These are phyloP conservation scores for Naganishia vaughanmartiniae DNA, from an alignment of 768 basidiomycete genomes.

Conservation along the genomic window DNA sequence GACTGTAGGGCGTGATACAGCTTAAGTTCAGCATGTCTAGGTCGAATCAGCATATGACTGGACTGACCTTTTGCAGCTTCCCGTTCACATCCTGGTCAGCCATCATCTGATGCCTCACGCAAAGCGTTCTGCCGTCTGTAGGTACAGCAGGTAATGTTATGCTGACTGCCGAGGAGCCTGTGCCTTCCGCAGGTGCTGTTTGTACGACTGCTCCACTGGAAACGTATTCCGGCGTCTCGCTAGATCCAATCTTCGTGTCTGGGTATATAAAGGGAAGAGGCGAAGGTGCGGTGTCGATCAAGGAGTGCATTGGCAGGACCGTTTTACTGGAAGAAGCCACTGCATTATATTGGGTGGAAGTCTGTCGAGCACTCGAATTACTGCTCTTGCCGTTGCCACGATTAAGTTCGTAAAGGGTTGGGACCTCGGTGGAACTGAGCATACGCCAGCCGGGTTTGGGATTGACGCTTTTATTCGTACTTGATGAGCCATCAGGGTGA, in stretches of 20 bases:
- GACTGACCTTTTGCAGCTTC: conserved; percentile 78
- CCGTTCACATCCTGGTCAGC: conserved; percentile 91
- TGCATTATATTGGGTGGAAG: conserved; percentile 1
- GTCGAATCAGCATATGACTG: conserved; percentile 3
- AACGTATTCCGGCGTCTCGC: conserved; percentile 3
- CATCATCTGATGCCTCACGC: conserved; percentile 91
- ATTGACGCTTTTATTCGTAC: conserved; percentile 1
- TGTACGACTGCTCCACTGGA: conserved; percentile 1
- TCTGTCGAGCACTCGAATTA: not conserved
- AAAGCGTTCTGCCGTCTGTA: conserved; percentile 64
- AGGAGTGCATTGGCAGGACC: conserved; percentile 13
- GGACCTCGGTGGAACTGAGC: conserved; percentile 12
- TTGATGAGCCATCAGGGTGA: not conserved
- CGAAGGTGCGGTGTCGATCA: conserved; percentile 7
- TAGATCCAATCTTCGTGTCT: not conserved
- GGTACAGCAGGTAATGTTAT: conserved; percentile 1
- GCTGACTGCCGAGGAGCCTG: not conserved
- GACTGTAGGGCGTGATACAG: conserved; percentile 59
- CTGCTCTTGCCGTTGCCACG: conserved; percentile 5
- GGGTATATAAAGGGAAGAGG: not conserved
- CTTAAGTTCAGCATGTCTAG: conserved; percentile 2
- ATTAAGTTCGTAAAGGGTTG: not conserved
- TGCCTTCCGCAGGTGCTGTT: not conserved
- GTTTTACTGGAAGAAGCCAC: conserved; percentile 3
- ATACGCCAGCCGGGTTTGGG: conserved; percentile 21